Evolutionary conservation across 805 yeast species (phyloP).

Genomic region (Barnettozyma pratensis): DNA sequence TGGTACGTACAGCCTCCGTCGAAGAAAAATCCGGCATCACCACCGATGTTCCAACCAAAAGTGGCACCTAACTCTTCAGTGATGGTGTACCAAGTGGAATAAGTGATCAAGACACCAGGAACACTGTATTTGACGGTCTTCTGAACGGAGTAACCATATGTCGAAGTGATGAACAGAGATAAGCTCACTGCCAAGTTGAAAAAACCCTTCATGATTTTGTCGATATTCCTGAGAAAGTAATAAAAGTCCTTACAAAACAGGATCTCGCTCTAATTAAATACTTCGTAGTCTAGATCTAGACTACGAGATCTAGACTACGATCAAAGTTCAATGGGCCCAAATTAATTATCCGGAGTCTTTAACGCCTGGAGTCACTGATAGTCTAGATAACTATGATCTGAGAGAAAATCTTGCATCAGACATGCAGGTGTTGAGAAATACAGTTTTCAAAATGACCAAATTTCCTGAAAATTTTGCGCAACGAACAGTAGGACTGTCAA

Average conservation of each 20-base stretch:
- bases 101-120: neutral
- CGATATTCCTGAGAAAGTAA: neutral
- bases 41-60: neutral
- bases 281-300: too few relatives aligned
- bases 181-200: too few relatives aligned
- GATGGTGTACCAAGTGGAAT: neutral
- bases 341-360: too few relatives aligned
- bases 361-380: neutral
- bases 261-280: neutral
- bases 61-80: neutral
- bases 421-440: neutral
- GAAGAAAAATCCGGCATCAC: neutral
- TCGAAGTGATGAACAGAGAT: neutral
- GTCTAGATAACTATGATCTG: neutral
- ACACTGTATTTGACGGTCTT: neutral
- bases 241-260: neutral
- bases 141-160: neutral
- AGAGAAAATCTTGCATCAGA: neutral
- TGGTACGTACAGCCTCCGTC: conserved; percentile 10
- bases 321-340: too few relatives aligned
- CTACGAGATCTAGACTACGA: neutral
- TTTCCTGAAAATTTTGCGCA: too few relatives aligned
- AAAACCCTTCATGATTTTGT: too few relatives aligned
- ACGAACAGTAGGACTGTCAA: too few relatives aligned
- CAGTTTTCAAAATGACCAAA: too few relatives aligned